Base-by-base conservation (phyloP, 495 filamentous ascomycete species). In the Halenospora varia region DNA sequence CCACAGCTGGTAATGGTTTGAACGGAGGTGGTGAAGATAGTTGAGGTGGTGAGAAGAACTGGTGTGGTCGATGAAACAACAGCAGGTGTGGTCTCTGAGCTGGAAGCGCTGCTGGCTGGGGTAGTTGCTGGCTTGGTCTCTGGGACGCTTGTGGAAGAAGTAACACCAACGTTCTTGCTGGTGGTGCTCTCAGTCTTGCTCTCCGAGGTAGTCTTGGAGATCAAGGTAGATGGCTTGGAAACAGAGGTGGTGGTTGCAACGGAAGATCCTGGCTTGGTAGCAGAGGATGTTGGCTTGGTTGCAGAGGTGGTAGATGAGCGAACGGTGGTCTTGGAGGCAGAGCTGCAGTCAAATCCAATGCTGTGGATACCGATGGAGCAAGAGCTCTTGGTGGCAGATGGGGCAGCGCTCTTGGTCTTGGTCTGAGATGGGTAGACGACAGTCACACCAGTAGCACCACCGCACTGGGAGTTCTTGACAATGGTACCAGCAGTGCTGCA, bases 391-490 rank as follows among this genome's bases (percentile, higher is more conserved):
- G 70, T 68, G 15, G 23, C 48, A 26, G 53, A n/a, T n/a, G n/a
- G n/a, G n/a, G n/a, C n/a, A n/a, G n/a, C n/a, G n/a, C n/a, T n/a
- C n/a, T n/a, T 52, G 41, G 73, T 68, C 35, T 71, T 63, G 45
- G 76, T 73, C 68, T 85, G 71, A 8, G 73, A 64, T 15, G 88
- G 88, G 64, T 90, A 83, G 69, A 89, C 78, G 66, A 96, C 84
- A 35, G 81, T 82, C 29, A 96, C 89, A 20, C 79, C 80, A 66
- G 78, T 88, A 56, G 92, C 92, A 73, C 92, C 92, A 79, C 92
- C 93, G 70, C 92, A 97, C 76, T 96, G 90, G 57, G 77, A 82
- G 77, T 96, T 96, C 70, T 78, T 70, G 61, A 96, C 77, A 51
- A 75, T 79, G 50, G 83, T 82, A 65, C 88, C 88, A 22, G 75